Conservation (phyloP, 495 filamentous ascomycete genomes). For the Collariella sp. region DNA sequence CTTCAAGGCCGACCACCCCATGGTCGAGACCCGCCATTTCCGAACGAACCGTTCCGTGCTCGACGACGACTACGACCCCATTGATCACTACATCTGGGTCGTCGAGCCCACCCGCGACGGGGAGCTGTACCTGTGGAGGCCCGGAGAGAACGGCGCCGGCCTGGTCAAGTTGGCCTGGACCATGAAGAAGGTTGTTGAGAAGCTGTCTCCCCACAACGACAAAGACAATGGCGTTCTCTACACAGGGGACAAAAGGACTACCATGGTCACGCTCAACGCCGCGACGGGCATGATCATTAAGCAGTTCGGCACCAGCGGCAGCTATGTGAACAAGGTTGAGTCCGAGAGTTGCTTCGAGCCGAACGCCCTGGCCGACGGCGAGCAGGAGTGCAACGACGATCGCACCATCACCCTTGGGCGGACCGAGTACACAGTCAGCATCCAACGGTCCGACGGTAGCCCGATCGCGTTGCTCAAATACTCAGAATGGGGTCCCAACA, state of each 20-base stretch:
- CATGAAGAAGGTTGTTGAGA: constrained; percentile 74
- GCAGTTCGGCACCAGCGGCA: constrained; percentile 39
- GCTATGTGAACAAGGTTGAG: constrained; percentile 38
- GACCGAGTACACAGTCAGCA: constrained; percentile 79
- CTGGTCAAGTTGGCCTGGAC: constrained; percentile 75
- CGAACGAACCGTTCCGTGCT: constrained; percentile 56
- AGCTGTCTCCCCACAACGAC: constrained; percentile 55
- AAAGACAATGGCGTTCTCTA: constrained; percentile 69
- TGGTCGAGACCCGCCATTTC: constrained; percentile 85
- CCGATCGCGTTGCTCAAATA: constrained; percentile 85
- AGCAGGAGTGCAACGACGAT: constrained; percentile 63
- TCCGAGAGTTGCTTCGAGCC: constrained; percentile 49
- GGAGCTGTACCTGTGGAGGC: constrained; percentile 78
- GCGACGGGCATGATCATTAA: constrained; percentile 63
- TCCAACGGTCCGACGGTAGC: constrained; percentile 66
- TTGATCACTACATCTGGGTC: constrained; percentile 90
- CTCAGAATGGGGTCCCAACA: constrained; percentile 93
- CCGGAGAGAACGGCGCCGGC: constrained; percentile 56
- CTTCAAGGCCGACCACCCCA: constrained; percentile 69
- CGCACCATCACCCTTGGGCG: constrained; percentile 71
- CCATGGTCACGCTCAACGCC: constrained; percentile 80
- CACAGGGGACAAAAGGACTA: constrained; percentile 83
- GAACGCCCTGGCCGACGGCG: constrained; percentile 53
- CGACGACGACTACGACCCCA: constrained; percentile 48
- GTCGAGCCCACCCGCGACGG: constrained; percentile 89